A percentile compares a stretch with the other conserved stretches of the same genome.
Evolutionary conservation across 2,329 filamentous ascomycete genomes (phyloP).

Genomic region (Fusarium proliferatum): DNA sequence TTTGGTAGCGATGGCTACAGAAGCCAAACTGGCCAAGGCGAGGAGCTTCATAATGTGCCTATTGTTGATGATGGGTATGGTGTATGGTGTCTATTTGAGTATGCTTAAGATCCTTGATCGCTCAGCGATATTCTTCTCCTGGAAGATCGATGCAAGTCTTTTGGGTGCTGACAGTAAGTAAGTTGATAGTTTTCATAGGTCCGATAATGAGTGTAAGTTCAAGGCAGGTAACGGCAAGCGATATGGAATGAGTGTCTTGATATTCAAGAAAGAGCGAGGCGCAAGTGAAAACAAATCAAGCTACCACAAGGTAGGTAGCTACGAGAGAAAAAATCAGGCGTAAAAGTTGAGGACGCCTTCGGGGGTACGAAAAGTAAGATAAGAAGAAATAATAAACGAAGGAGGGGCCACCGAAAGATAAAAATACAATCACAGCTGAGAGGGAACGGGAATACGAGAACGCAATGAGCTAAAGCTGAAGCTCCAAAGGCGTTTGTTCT

Average conservation of each 20-base stretch:
- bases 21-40: constrained; percentile 26
- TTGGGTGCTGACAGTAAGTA: background rate
- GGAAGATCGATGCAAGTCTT: constrained; percentile 5
- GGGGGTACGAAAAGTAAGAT: constrained; percentile 5
- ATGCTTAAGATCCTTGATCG: constrained; percentile 3
- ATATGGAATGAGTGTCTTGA: constrained; percentile 8
- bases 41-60: constrained; percentile 32
- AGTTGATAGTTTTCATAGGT: background rate
- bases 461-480: constrained; percentile 38
- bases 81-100: background rate
- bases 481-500: constrained; percentile 17
- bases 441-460: constrained; percentile 31
- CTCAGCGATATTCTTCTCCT: constrained; percentile 21
- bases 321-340: background rate
- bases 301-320: background rate
- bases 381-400: background rate
- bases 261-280: constrained; percentile 1
- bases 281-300: background rate
- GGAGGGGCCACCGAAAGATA: constrained; percentile 3
- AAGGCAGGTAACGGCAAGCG: background rate
- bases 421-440: constrained; percentile 1
- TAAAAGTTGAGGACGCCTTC: background rate
- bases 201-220: constrained; percentile 2
- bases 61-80: background rate
- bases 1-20: constrained; percentile 27